Percentiles rank a stretch among this genome's conserved stretches.
These are phyloP conservation scores for Nicotiana tomentosiformis DNA, from an alignment of 257 asterid species.

Conservation along the genomic window DNA sequence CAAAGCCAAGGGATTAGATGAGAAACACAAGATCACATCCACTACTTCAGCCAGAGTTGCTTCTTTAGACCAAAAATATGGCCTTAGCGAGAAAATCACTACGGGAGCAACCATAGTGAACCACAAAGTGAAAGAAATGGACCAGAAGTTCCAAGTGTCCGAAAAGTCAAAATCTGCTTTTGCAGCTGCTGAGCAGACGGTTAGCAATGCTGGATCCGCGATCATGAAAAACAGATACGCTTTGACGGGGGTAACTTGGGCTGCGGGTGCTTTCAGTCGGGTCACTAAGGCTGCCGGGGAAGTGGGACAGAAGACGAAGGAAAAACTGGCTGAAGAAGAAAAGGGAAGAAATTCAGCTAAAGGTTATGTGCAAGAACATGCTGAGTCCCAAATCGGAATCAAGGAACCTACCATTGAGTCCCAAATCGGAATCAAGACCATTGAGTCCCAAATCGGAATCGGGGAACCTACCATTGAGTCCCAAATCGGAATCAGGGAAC, in stretches of 20 bases:
- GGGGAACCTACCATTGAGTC: constrained; percentile 10
- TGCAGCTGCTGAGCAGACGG: constrained; percentile 58
- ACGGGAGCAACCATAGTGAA: constrained; percentile 50
- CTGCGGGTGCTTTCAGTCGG: constrained; percentile 49
- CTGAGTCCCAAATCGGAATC: constrained; percentile 22
- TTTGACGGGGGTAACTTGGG: constrained; percentile 58
- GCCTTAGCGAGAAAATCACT: constrained; percentile 50
- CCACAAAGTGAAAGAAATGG: constrained; percentile 59
- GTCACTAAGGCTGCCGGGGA: constrained; percentile 57
- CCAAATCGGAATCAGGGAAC: constrained; percentile 4
- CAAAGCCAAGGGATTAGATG: constrained; percentile 56
- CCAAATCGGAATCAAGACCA: constrained; percentile 11
- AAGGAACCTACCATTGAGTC: constrained; percentile 10
- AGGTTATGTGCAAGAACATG: constrained; percentile 25
- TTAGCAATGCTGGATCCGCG: constrained; percentile 49
- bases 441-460: background rate
- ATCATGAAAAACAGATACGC: constrained; percentile 56
- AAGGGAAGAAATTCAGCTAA: constrained; percentile 29
- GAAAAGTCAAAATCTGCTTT: constrained; percentile 56
- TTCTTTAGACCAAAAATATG: constrained; percentile 52
- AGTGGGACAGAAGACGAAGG: constrained; percentile 57
- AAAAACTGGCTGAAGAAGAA: constrained; percentile 50
- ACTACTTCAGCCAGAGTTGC: constrained; percentile 61
- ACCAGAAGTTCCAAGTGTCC: constrained; percentile 54
- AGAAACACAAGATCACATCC: constrained; percentile 53